Conservation (phyloP, 2,329 filamentous ascomycete species). For the Dryadomyces quercivorus region DNA sequence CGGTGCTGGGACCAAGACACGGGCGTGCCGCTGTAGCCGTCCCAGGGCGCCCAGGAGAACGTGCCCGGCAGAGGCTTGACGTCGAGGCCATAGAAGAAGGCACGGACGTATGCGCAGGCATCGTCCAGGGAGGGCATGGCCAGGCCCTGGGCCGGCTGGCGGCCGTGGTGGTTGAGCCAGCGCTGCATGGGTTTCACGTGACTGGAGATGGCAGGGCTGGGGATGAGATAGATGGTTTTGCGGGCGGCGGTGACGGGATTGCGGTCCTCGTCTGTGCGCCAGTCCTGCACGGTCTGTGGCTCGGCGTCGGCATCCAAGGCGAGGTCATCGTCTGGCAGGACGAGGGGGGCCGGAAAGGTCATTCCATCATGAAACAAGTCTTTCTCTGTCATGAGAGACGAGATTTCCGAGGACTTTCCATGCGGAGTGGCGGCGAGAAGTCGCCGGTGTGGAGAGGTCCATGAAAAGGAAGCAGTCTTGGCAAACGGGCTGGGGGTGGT, state of each 20-base stretch:
- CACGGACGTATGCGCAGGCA: slow-evolving; percentile 24
- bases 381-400: not conserved
- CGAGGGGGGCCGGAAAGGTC: slow-evolving; percentile 44
- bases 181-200: slow-evolving; percentile 23
- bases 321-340: slow-evolving; percentile 48
- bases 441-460: not conserved
- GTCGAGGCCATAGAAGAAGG: slow-evolving; percentile 40
- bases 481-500: not conserved
- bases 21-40: not conserved
- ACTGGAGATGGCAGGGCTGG: slow-evolving; percentile 26
- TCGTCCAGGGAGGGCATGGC: slow-evolving; percentile 17
- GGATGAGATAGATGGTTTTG: slow-evolving; percentile 41
- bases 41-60: slow-evolving; percentile 38
- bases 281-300: slow-evolving; percentile 39
- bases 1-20: not conserved
- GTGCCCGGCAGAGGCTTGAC: slow-evolving; percentile 29
- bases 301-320: slow-evolving; percentile 32
- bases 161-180: slow-evolving; percentile 24
- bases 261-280: slow-evolving; percentile 30
- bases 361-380: slow-evolving; percentile 9
- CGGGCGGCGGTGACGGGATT: slow-evolving; percentile 34
- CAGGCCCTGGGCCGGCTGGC: not conserved
- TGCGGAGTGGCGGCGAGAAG: not conserved
- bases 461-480: not conserved
- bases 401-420: not conserved